phyloP scores from a whole-genome alignment of 768 basidiomycete species.

The Trametes gibbosa region DNA sequence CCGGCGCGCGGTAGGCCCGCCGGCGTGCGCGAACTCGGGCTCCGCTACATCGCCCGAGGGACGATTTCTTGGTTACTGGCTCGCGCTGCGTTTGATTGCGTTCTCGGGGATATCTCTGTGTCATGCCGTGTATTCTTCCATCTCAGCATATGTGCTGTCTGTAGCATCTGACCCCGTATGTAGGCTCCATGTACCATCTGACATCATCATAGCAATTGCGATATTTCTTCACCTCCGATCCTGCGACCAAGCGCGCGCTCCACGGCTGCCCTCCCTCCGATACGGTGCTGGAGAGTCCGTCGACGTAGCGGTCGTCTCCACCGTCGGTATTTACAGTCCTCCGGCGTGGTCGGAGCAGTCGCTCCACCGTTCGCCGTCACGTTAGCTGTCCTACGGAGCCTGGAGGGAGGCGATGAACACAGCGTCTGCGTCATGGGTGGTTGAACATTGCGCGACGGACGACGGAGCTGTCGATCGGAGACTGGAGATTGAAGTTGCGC shows the following conservation, averaged over 20 bases:
- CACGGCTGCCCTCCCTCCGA: not conserved
- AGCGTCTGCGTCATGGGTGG: not conserved
- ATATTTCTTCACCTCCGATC: not conserved
- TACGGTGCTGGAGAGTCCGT: not conserved
- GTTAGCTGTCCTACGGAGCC: no score
- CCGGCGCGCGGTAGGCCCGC: not conserved
- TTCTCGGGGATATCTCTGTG: not conserved
- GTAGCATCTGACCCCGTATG: conserved; percentile 13
- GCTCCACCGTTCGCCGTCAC: no score
- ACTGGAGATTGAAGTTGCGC: no score
- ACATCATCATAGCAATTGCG: not conserved
- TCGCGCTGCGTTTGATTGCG: not conserved
- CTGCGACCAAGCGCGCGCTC: not conserved
- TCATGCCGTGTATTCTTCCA: conserved; percentile 3
- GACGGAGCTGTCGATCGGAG: no score
- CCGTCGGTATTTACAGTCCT: no score
- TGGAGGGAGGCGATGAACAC: no score
- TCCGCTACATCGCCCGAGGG: not conserved
- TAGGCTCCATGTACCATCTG: not conserved
- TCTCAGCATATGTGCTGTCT: conserved; percentile 10
- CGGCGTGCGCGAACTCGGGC: conserved; percentile 1
- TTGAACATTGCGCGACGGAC: not conserved
- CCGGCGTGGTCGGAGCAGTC: no score
- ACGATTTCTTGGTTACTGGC: not conserved
- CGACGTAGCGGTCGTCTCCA: no score